Base-by-base conservation (phyloP, 805 yeast species). In the Candida wancherniae region DNA sequence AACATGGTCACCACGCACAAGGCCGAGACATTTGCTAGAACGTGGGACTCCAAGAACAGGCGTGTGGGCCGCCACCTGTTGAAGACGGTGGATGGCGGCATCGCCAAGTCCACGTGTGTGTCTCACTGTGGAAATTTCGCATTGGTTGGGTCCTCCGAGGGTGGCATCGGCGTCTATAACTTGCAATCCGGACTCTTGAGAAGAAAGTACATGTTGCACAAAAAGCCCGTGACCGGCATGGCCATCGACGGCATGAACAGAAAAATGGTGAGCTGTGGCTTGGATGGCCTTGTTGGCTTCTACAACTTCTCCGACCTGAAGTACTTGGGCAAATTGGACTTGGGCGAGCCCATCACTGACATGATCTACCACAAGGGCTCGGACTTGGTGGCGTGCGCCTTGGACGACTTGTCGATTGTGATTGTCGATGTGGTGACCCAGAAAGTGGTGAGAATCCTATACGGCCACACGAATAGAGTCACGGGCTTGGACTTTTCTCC, bases 91-190 rank as follows among this genome's bases (percentile, higher is more conserved):
- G 97, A 92, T 57, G 77, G 71, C 4, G 86, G 90, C 2, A 50
- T 72, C 7, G 94, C 78, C 6, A 84, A 80, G 51, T 57, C 83
- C 18, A 90, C 86, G 6, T 71, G 83, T 12, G 74, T 90, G 14
- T 84, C 97, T 0, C 83, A 78, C 34, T 92, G 99, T 69, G 98
- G 98, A 22, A 94, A 94, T 56, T 92, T 94, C 57, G 96, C 84
- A 1, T 61, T 90, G 22, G 81, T 94, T 13, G 99, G 97, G 9
- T 86, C 97, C 2, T 71, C 88, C 2, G 57, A 63, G 24, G 99
- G 99, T 41, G 79, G 83, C 9, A 79, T 92, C 40, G 86, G 82
- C 18, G 86, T 80, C 8, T 88, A 80, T 57, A 92, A 92, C 54
- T 61, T 92, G 53, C 98, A 92, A 58, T 84, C 95, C 51, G 98